Evolutionary conservation across 768 basidiomycete genomes (phyloP).

Genomic region (Collybia mongolica): DNA sequence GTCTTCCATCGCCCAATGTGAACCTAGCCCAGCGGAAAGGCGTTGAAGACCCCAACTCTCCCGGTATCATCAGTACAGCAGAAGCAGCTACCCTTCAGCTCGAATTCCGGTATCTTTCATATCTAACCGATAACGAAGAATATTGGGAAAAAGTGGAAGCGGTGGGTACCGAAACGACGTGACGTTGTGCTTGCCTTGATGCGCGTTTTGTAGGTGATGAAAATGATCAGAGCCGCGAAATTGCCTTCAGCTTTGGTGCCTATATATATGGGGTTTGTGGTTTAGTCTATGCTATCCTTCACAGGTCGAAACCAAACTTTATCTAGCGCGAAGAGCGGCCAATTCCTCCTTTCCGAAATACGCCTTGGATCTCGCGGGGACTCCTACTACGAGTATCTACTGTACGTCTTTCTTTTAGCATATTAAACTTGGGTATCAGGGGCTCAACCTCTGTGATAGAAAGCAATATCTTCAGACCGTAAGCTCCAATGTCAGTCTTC

Average conservation of each 20-base stretch:
- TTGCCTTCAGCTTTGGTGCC: slow-evolving; percentile 73
- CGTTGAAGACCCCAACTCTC: slow-evolving; percentile 56
- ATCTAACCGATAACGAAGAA: slow-evolving; percentile 69
- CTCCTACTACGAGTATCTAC: slow-evolving; percentile 89
- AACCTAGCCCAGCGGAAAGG: slow-evolving; percentile 69
- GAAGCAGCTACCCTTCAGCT: slow-evolving; percentile 88
- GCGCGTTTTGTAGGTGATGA: slow-evolving; percentile 48
- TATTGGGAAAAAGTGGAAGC: slow-evolving; percentile 87
- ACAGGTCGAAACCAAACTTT: background rate
- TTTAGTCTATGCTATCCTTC: background rate
- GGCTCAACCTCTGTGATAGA: slow-evolving; percentile 23
- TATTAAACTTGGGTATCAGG: no score
- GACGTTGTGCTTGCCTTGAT: background rate
- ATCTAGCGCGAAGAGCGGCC: slow-evolving; percentile 37
- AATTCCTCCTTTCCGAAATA: slow-evolving; percentile 66
- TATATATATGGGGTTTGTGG: slow-evolving; percentile 74
- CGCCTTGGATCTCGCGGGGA: slow-evolving; percentile 93
- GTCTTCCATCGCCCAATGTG: slow-evolving; percentile 74
- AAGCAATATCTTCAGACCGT: slow-evolving; percentile 89
- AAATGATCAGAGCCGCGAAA: slow-evolving; percentile 59
- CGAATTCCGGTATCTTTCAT: slow-evolving; percentile 83
- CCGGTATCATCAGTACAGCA: slow-evolving; percentile 73
- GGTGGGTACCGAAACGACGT: slow-evolving; percentile 31
- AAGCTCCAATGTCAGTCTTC: background rate
- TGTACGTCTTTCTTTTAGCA: slow-evolving; percentile 44